Percentiles rank a stretch among this genome's conserved stretches.
These are phyloP conservation scores for Pythium graminicola DNA, from an alignment of 352 stramenopile genomes.

Conservation along the genomic window DNA sequence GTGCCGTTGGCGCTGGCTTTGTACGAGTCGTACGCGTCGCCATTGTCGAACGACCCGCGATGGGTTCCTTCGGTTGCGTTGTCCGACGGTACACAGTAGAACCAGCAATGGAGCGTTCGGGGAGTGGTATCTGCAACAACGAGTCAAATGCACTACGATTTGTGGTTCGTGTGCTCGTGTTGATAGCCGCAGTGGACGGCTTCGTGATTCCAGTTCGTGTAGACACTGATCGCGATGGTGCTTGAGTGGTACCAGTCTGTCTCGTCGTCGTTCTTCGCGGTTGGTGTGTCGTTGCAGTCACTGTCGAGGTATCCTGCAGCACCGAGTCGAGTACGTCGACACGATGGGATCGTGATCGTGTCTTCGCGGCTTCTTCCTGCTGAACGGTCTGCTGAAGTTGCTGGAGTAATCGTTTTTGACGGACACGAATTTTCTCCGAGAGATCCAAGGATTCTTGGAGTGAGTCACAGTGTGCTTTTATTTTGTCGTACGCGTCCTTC, in stretches of 20 bases:
- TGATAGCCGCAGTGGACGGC: slow-evolving; percentile 4
- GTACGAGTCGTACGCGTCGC: not conserved
- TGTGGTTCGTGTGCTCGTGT: slow-evolving; percentile 20
- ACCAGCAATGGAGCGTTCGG: slow-evolving; percentile 11
- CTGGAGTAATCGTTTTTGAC: slow-evolving; percentile 74
- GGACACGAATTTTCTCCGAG: slow-evolving; percentile 66
- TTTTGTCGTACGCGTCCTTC: slow-evolving; percentile 57
- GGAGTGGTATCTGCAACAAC: slow-evolving; percentile 16
- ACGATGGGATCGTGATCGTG: slow-evolving; percentile 2
- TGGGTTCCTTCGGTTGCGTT: not conserved
- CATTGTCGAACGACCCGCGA: not conserved
- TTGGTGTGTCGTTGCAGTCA: not conserved
- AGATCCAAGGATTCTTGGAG: slow-evolving; percentile 75
- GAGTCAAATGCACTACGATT: slow-evolving; percentile 23
- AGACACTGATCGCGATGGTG: not conserved
- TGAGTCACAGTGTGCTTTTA: slow-evolving; percentile 66
- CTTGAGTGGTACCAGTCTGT: not conserved
- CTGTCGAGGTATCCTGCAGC: slow-evolving; percentile 9
- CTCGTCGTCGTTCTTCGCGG: not conserved
- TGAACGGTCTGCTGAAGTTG: slow-evolving; percentile 43
- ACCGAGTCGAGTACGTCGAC: slow-evolving; percentile 23
- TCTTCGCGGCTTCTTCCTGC: slow-evolving; percentile 1
- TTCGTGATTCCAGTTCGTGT: not conserved
- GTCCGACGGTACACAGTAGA: slow-evolving; percentile 6
- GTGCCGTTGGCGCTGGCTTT: not conserved